Evolutionary conservation across 202 grass and related monocot species (phyloP), one percentile per base, ranked within the genome.

Genomic region (Cymbopogon flexuosus): DNA sequence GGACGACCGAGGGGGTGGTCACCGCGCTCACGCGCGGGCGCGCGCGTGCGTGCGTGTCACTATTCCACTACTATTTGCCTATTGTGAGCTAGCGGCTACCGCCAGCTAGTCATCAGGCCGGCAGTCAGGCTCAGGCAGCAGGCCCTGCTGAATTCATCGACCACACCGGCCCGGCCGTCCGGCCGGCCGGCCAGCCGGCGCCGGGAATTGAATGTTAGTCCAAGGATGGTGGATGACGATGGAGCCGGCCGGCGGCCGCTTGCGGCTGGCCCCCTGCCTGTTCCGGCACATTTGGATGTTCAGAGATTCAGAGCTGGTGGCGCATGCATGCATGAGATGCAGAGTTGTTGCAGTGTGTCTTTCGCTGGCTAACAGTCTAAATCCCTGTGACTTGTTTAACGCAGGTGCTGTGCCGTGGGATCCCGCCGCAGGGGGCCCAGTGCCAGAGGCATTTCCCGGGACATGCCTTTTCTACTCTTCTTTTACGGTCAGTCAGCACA

Each of bases 201-300:
- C 6, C 36, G 6, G 70, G 82, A 89, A 78, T 85, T 81, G 78
- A 78, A 81, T 88, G 81, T 3, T 18, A 14, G 24, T 15, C 52
- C 30, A 41, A 56, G 54, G 42, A 11, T 16, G 7, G 43, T 5
- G 34, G 34, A 35, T 35, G 31, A 36, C 5, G 36, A 5, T 18
- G 47, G 42, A 59, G 63, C 77, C 35, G 62, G 30, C 0, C 63
- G 15, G n/a, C n/a, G n/a, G n/a, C n/a, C n/a, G n/a, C n/a, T n/a
- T n/a, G n/a, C n/a, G n/a, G n/a, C n/a, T n/a, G n/a, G n/a, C n/a
- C n/a, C n/a, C n/a, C n/a, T 8, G 61, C 71, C 82, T 86, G 82
- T 85, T 13, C 58, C 72, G 72, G 72, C 87, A 89, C 82, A 70
- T 65, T 82, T 62, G 84, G 65, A 81, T 89, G 87, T 67, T 66